Percentiles rank a stretch among this genome's conserved stretches.
These are phyloP conservation scores for Nemania bipapillata DNA, from an alignment of 2,329 filamentous ascomycete species.

Conservation along the genomic window DNA sequence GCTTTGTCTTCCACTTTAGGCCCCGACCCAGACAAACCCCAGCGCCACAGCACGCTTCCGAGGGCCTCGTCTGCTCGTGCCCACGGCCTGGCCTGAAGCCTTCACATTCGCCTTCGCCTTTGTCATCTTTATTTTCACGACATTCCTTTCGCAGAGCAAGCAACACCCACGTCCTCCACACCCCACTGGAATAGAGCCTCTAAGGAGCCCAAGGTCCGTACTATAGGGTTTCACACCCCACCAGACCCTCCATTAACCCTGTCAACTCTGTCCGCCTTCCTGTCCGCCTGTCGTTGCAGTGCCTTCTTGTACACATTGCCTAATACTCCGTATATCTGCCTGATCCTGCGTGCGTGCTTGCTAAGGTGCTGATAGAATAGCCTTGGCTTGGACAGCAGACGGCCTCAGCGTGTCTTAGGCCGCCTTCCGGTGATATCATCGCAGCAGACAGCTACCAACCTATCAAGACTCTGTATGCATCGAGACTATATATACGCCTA, in stretches of 20 bases:
- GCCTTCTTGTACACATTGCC: constrained; percentile 7
- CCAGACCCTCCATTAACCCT: constrained; percentile 19
- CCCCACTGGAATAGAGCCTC: constrained; percentile 27
- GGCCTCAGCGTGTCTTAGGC: constrained; percentile 17
- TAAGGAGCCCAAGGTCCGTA: constrained; percentile 27
- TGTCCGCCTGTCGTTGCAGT: constrained; percentile 24
- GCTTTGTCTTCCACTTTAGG: constrained; percentile 31
- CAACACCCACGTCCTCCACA: constrained; percentile 1
- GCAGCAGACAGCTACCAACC: constrained; percentile 20
- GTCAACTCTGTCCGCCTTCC: constrained; percentile 19
- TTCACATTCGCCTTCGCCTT: constrained; percentile 1
- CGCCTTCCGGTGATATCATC: constrained; percentile 20
- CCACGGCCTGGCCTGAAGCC: neutral
- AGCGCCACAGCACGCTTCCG: constrained; percentile 32
- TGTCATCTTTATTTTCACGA: constrained; percentile 21
- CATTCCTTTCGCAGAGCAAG: constrained; percentile 22
- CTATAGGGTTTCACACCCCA: constrained; percentile 30
- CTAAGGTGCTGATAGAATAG: constrained; percentile 22
- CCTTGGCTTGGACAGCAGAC: constrained; percentile 16
- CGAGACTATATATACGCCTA: constrained; percentile 30
- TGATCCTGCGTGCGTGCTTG: constrained; percentile 9
- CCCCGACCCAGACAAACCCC: constrained; percentile 8
- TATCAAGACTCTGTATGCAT: constrained; percentile 17
- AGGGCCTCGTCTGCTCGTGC: constrained; percentile 24
- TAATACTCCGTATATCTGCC: neutral